Conservation (phyloP, 106 monocot species). For the Narthecium ossifragum region DNA sequence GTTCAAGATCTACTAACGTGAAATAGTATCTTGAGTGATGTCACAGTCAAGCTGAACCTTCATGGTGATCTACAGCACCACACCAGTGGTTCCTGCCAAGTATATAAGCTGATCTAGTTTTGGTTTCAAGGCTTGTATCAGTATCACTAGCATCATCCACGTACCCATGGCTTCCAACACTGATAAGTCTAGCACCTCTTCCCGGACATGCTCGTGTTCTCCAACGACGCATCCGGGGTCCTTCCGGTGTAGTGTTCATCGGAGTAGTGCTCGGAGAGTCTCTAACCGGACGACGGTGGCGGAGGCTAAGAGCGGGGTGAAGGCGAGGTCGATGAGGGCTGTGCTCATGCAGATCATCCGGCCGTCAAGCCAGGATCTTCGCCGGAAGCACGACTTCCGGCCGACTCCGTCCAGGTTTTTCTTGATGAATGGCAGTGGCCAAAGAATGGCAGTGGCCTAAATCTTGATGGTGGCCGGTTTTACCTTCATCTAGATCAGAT, state of each 20-base stretch:
- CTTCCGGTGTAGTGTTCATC: constrained; percentile 27
- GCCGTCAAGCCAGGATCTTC: constrained; percentile 15
- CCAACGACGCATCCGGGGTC: constrained; percentile 38
- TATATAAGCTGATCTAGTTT: too few relatives aligned
- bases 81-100: too few relatives aligned
- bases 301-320: constrained; percentile 4
- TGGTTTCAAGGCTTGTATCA: too few relatives aligned
- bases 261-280: not conserved
- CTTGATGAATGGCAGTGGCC: constrained; percentile 1
- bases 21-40: too few relatives aligned
- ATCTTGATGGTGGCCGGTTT: too few relatives aligned
- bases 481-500: too few relatives aligned
- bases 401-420: constrained; percentile 40
- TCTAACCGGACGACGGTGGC: not conserved
- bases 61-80: too few relatives aligned
- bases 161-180: constrained; percentile 7
- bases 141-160: not conserved
- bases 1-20: too few relatives aligned
- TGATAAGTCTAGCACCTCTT: too few relatives aligned
- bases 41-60: too few relatives aligned
- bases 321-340: constrained; percentile 16
- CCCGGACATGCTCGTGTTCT: constrained; percentile 18
- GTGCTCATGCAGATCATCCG: constrained; percentile 31
- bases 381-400: constrained; percentile 25
- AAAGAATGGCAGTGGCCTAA: not conserved